Evolutionary conservation across 2,329 filamentous ascomycete species (phyloP).

Genomic region (Elsinoe fawcettii): DNA sequence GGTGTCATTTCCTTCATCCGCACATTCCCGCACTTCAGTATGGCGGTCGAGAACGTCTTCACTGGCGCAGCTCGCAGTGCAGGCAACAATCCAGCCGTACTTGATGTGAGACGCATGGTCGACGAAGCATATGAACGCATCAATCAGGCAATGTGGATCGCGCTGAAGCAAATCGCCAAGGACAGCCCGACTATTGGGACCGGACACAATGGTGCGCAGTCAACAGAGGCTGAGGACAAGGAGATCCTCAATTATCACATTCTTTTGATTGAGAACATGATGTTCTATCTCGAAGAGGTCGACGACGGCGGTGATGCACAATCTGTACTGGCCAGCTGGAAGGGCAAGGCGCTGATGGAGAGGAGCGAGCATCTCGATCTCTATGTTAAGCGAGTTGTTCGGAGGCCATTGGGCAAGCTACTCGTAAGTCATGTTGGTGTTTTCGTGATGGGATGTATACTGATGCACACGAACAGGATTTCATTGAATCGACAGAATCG

Average conservation of each 20-base stretch:
- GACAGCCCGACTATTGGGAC: constrained; percentile 50
- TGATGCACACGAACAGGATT: constrained; percentile 48
- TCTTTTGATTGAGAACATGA: constrained; percentile 96
- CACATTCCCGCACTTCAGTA: constrained; percentile 81
- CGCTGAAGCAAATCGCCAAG: constrained; percentile 86
- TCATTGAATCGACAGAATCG: constrained; percentile 80
- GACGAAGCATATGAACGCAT: constrained; percentile 84
- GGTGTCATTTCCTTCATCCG: constrained; percentile 93
- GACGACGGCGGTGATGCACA: constrained; percentile 57
- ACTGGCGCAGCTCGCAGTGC: constrained; percentile 34
- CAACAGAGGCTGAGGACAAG: constrained; percentile 76
- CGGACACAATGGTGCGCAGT: constrained; percentile 42
- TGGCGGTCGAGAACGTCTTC: constrained; percentile 77
- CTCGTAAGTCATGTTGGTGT: constrained; percentile 43
- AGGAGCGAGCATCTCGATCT: constrained; percentile 78
- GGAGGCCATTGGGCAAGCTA: constrained; percentile 79
- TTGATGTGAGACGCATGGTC: constrained; percentile 64
- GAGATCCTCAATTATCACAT: constrained; percentile 97
- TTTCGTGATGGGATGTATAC: neutral
- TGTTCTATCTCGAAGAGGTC: constrained; percentile 90
- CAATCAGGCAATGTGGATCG: constrained; percentile 94
- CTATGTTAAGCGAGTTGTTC: constrained; percentile 82
- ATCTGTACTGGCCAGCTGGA: constrained; percentile 75
- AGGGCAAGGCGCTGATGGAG: constrained; percentile 66
- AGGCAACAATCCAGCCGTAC: constrained; percentile 44